Evolutionary conservation across 2,329 filamentous ascomycete species (phyloP), one percentile per base, ranked within the genome.

Genomic region (Colletotrichum plurivorum): DNA sequence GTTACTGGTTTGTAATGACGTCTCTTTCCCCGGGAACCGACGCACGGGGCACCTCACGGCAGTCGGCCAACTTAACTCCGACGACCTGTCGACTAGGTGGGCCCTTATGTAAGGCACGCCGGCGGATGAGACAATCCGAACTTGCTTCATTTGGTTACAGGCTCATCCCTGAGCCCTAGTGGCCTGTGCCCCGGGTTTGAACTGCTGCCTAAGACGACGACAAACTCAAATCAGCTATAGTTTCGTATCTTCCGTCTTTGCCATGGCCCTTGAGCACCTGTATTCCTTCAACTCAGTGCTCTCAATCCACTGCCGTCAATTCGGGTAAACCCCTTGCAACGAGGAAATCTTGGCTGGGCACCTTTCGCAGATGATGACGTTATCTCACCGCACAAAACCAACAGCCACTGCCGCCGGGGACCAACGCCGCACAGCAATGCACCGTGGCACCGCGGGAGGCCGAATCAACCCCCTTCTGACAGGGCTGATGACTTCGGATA

Each of bases 1-100:
- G 65, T 64, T 68, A 15, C 51, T 64, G 45, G 61, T 67, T 59
- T 59, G 53, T 68, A 58, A 68, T 68, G 66, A 68, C 66, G 66
- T 68, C 48, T 52, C 12, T 52, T 49, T 9, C 25, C 20, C 22
- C 22, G 22, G 22, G 22, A 20, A 20, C 66, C 53, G 65, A 25
- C 61, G 65, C 60, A 68, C 65, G 53, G 65, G 46, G 22, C 53
- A 61, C 39, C 10, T 9, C 25, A 18, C 41, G 31, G 59, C 45
- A 63, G 39, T 25, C 31, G 16, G 45, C 13, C 39, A 43, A 39
- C 15, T 9, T 55, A 49, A 25, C 43, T 54, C 63, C 63, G 49
- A 62, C n/a, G 39, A 41, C 16, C 31, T 10, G 39, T 43, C 5
- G 10, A 41, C 10, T 41, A 10, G 39, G 41, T n/a, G 41, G 41